Percentiles rank a stretch among this genome's conserved stretches.
phyloP scores from a whole-genome alignment of 345 rosid species.

The Linum trigynum region DNA sequence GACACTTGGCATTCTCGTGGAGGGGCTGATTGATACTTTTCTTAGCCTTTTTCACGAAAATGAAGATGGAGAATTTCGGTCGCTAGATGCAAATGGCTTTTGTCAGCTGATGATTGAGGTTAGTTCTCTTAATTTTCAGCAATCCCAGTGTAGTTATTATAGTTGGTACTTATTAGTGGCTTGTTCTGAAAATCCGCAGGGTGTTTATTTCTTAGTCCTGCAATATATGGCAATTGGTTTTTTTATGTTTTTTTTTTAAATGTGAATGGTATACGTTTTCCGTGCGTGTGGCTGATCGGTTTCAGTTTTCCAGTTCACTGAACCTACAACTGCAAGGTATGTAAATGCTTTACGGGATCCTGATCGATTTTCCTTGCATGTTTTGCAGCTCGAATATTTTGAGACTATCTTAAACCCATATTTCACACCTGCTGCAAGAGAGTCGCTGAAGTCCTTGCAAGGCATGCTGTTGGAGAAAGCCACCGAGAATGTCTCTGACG shows the following conservation, averaged over 20 bases:
- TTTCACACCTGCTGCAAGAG: conserved; percentile 72
- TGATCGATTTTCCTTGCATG: conserved; percentile 4
- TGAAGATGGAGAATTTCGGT: conserved; percentile 46
- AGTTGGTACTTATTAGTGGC: neutral
- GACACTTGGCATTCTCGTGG: conserved; percentile 85
- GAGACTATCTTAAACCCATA: conserved; percentile 74
- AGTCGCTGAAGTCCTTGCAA: conserved; percentile 71
- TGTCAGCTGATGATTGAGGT: conserved; percentile 99
- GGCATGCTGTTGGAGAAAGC: conserved; percentile 83
- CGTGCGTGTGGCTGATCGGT: too few species aligned
- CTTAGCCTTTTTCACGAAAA: conserved; percentile 74
- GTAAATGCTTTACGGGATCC: too few species aligned
- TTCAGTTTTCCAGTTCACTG: too few species aligned
- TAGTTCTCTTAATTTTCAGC: conserved; percentile 5
- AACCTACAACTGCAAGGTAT: too few species aligned
- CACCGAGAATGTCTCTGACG: conserved; percentile 60
- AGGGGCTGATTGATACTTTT: conserved; percentile 90
- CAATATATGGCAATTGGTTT: too few species aligned
- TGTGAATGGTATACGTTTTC: too few species aligned
- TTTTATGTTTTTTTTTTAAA: too few species aligned
- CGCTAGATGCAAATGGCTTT: conserved; percentile 86
- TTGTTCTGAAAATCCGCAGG: neutral
- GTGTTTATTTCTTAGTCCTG: too few species aligned
- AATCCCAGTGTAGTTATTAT: too few species aligned
- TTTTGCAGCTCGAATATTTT: conserved; percentile 88